phyloP scores from a whole-genome alignment of 2,329 filamentous ascomycete species.

The Phaeosphaeriaceae sp. region DNA sequence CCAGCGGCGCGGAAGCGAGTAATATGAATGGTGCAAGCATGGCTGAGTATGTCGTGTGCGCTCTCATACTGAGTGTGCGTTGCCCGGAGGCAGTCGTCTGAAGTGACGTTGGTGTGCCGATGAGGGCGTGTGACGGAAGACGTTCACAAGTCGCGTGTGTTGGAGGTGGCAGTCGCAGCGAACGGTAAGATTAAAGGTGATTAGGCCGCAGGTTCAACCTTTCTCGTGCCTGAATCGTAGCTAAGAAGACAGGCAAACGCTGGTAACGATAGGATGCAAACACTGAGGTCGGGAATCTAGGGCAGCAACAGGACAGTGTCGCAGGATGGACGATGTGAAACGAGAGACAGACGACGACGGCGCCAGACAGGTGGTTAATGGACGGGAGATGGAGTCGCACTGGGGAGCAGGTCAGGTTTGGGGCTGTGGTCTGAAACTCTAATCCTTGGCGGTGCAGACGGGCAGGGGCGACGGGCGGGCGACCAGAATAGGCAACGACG shows the following conservation, averaged over 20 bases:
- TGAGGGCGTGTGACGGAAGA: constrained; percentile 9
- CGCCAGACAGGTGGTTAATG: constrained; percentile 24
- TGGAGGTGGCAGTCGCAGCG: constrained; percentile 3
- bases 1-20: constrained; percentile 48
- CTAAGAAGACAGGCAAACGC: constrained; percentile 12
- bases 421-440: constrained; percentile 36
- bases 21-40: constrained; percentile 50
- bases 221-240: constrained; percentile 33
- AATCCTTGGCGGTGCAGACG: constrained; percentile 25
- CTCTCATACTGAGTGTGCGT: constrained; percentile 37
- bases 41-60: constrained; percentile 43
- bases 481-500: constrained; percentile 36
- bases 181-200: constrained; percentile 36
- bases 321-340: constrained; percentile 36
- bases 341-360: constrained; percentile 41
- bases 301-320: constrained; percentile 14
- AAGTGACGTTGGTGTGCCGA: constrained; percentile 20
- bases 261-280: constrained; percentile 14
- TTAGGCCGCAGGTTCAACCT: constrained; percentile 48
- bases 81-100: constrained; percentile 39
- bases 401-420: constrained; percentile 33
- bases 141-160: not conserved
- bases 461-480: constrained; percentile 27
- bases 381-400: constrained; percentile 25
- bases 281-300: constrained; percentile 15